Evolutionary conservation across 2,329 filamentous ascomycete species (phyloP).

Genomic region (Colletotrichum australisinense): DNA sequence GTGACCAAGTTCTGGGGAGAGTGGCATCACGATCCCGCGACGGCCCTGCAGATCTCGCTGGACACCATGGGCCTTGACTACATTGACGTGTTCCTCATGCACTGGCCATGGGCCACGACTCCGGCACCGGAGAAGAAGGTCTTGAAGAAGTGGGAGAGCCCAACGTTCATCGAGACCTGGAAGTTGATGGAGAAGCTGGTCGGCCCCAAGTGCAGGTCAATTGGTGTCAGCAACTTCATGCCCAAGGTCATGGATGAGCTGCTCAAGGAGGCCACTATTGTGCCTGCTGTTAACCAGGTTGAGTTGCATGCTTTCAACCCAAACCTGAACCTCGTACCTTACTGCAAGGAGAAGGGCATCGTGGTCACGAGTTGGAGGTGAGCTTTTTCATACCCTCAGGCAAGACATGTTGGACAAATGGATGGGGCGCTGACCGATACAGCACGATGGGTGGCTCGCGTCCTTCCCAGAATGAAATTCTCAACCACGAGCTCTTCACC

Average conservation of each 20-base stretch:
- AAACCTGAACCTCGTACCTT: conserved; percentile 44
- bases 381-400: background rate
- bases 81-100: conserved; percentile 52
- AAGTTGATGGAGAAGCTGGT: conserved; percentile 44
- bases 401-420: background rate
- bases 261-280: conserved; percentile 39
- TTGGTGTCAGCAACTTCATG: conserved; percentile 48
- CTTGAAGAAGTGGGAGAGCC: conserved; percentile 39
- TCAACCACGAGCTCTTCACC: conserved; percentile 39
- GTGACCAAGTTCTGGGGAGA: conserved; percentile 52
- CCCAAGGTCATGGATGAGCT: conserved; percentile 44
- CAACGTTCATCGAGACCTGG: conserved; percentile 44
- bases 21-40: conserved; percentile 42
- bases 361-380: conserved; percentile 45
- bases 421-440: background rate
- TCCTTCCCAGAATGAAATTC: conserved; percentile 32
- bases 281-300: conserved; percentile 47
- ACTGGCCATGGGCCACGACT: conserved; percentile 43
- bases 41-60: conserved; percentile 44
- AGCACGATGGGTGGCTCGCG: conserved; percentile 32
- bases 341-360: conserved; percentile 46
- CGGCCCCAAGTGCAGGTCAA: conserved; percentile 40
- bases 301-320: conserved; percentile 48
- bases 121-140: conserved; percentile 38
- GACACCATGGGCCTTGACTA: conserved; percentile 44